Percentiles rank a stretch among this genome's conserved stretches.
Evolutionary conservation across 176 grass and related monocot genomes (phyloP).

Genomic region (Rhynchospora tenuis): DNA sequence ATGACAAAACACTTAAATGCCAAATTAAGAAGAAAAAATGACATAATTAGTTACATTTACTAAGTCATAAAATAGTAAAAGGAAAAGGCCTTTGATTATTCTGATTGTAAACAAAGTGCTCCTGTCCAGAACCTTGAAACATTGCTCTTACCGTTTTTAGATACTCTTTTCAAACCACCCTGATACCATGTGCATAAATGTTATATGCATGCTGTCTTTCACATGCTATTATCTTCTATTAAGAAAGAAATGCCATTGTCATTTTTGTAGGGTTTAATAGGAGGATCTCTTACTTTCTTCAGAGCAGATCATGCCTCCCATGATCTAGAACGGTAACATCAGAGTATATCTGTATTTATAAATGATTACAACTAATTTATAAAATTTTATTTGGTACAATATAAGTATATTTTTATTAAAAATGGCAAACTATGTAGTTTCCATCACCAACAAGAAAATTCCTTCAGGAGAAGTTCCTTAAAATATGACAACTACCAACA

Average conservation of each 20-base stretch:
- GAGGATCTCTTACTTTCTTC: neutral
- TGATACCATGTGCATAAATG: neutral
- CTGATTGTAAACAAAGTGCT: neutral
- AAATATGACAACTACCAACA: neutral
- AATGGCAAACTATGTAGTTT: neutral
- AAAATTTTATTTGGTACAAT: neutral
- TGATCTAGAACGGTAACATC: conserved; percentile 2
- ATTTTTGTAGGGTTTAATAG: neutral
- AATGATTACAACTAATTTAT: neutral
- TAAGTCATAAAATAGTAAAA: neutral
- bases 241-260: neutral
- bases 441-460: neutral
- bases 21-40: neutral
- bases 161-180: neutral
- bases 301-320: conserved; percentile 14
- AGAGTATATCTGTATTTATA: neutral
- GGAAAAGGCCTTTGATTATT: neutral
- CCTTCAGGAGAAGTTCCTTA: neutral
- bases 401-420: neutral
- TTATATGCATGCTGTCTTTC: neutral
- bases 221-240: neutral
- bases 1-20: neutral
- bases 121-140: neutral
- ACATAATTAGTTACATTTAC: neutral
- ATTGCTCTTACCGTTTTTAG: neutral